These are phyloP conservation scores for Aspergillus sclerotioniger DNA, from an alignment of 495 filamentous ascomycete genomes.

Conservation along the genomic window DNA sequence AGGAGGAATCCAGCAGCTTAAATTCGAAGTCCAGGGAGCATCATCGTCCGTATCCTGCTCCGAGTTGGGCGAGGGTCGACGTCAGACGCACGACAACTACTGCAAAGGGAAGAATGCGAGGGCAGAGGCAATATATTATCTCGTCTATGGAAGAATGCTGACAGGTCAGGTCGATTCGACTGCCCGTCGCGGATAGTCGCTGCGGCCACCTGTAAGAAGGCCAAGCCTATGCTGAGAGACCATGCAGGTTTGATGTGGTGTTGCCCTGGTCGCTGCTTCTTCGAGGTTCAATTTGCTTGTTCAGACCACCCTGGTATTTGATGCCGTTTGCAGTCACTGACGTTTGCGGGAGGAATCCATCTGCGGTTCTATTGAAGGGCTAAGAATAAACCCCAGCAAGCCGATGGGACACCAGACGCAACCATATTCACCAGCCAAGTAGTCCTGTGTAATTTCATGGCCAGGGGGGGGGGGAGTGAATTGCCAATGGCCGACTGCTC, in stretches of 20 bases:
- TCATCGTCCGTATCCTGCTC: constrained; percentile 5
- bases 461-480: too few relatives aligned
- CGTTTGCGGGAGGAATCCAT: too few relatives aligned
- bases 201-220: neutral
- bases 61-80: constrained; percentile 8
- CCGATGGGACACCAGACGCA: too few relatives aligned
- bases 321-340: too few relatives aligned
- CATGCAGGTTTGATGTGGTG: neutral
- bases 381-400: too few relatives aligned
- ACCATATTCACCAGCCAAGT: too few relatives aligned
- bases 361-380: too few relatives aligned
- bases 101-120: constrained; percentile 17
- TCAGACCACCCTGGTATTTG: too few relatives aligned
- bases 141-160: constrained; percentile 19
- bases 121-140: constrained; percentile 13
- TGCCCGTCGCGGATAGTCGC: constrained; percentile 1
- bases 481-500: too few relatives aligned
- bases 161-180: constrained; percentile 17
- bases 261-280: neutral
- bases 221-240: neutral
- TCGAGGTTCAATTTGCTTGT: neutral
- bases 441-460: too few relatives aligned
- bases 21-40: neutral
- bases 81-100: constrained; percentile 6
- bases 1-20: constrained; percentile 3